These are phyloP conservation scores for Zygnema circumcarinatum DNA, from an alignment of 139 green algal genomes.

Conservation along the genomic window DNA sequence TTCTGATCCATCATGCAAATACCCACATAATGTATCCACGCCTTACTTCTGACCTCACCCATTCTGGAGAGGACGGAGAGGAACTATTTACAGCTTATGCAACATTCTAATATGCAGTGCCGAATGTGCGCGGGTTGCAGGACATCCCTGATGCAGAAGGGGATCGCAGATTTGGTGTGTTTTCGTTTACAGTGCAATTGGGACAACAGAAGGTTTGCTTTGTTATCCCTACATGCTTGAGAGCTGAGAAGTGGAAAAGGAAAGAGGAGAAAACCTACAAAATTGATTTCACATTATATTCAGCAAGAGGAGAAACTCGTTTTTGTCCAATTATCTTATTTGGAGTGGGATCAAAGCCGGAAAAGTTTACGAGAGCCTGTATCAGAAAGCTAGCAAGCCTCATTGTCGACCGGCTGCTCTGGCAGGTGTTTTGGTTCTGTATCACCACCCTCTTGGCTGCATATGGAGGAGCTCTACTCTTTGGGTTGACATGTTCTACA, in stretches of 20 bases:
- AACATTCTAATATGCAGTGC: too few relatives aligned
- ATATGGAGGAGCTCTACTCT: slow-evolving; percentile 74
- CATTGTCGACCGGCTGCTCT: neutral
- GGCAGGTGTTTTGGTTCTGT: slow-evolving; percentile 85
- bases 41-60: too few relatives aligned
- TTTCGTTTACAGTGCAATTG: slow-evolving; percentile 85
- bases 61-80: too few relatives aligned
- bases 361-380: too few relatives aligned
- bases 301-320: neutral
- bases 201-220: slow-evolving; percentile 64
- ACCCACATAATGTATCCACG: too few relatives aligned
- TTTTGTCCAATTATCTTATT: neutral
- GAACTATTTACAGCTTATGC: too few relatives aligned
- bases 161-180: slow-evolving; percentile 73
- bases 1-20: too few relatives aligned
- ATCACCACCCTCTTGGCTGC: slow-evolving; percentile 76
- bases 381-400: neutral
- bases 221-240: neutral
- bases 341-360: too few relatives aligned
- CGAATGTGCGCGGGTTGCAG: slow-evolving; percentile 31
- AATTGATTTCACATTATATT: neutral
- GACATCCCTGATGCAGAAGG: slow-evolving; percentile 90
- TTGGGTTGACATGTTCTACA: slow-evolving; percentile 57
- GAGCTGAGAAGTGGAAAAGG: neutral
- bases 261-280: neutral